Conservation (phyloP, 2,329 filamentous ascomycete species). For the Colletotrichum sp. region DNA sequence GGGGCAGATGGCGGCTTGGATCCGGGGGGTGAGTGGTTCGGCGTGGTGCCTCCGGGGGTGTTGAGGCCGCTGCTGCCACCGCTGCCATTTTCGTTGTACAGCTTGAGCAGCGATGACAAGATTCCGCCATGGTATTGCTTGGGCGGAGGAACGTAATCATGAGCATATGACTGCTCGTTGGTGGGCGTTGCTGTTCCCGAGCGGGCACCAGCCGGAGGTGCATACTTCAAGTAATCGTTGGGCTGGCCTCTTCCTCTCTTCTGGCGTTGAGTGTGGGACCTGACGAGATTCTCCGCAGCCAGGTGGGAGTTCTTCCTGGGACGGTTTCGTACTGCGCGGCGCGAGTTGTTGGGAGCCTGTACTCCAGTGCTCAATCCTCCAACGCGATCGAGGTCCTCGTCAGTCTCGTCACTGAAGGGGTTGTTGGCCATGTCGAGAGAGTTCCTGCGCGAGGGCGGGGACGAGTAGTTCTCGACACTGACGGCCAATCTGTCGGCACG, state of each 20-base stretch:
- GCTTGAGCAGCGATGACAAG: slow-evolving; percentile 73
- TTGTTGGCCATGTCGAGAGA: slow-evolving; percentile 1
- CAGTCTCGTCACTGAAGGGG: slow-evolving; percentile 7
- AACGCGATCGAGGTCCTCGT: not conserved
- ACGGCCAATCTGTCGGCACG: slow-evolving; percentile 44
- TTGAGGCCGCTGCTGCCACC: slow-evolving; percentile 42
- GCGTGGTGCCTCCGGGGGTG: slow-evolving; percentile 46
- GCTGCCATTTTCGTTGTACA: slow-evolving; percentile 60
- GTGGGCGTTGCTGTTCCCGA: slow-evolving; percentile 44
- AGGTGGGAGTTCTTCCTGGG: slow-evolving; percentile 16
- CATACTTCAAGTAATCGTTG: slow-evolving; percentile 33
- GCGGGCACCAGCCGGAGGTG: slow-evolving; percentile 25
- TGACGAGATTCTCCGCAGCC: slow-evolving; percentile 39
- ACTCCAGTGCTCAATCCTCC: not conserved
- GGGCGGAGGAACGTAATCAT: slow-evolving; percentile 69
- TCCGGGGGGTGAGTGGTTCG: slow-evolving; percentile 43
- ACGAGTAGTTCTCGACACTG: slow-evolving; percentile 43
- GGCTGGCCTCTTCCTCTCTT: slow-evolving; percentile 23
- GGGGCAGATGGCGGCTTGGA: slow-evolving; percentile 46
- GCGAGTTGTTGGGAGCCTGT: not conserved
- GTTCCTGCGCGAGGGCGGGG: slow-evolving; percentile 25
- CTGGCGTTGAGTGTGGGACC: slow-evolving; percentile 34
- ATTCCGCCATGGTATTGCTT: slow-evolving; percentile 75
- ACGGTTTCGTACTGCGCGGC: slow-evolving; percentile 4
- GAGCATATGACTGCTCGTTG: slow-evolving; percentile 53